These are phyloP conservation scores for Gynochthodes officinalis DNA, from an alignment of 257 asterid species.

Conservation along the genomic window DNA sequence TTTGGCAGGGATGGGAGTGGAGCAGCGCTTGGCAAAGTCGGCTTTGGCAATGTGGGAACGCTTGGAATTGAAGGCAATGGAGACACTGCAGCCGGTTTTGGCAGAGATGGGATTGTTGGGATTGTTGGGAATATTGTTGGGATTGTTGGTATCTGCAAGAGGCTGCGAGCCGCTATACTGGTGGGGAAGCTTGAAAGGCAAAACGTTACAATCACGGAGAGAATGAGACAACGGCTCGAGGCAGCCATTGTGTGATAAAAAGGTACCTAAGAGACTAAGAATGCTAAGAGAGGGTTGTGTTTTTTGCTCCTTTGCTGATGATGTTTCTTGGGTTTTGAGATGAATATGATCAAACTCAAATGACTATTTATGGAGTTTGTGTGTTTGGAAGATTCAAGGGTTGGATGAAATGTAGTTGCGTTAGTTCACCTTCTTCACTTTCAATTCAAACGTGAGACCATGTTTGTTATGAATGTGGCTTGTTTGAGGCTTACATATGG, in stretches of 20 bases:
- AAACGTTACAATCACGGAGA: conserved; percentile 2
- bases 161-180: conserved; percentile 14
- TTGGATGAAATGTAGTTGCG: conserved; percentile 9
- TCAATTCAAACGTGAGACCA: background rate
- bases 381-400: background rate
- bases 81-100: background rate
- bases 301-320: background rate
- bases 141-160: conserved; percentile 8
- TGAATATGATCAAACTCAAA: background rate
- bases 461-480: background rate
- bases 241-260: conserved; percentile 9
- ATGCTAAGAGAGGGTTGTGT: background rate
- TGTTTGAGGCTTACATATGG: background rate
- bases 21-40: background rate
- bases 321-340: conserved; percentile 6
- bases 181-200: conserved; percentile 13
- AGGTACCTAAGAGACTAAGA: background rate
- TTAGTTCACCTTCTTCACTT: conserved; percentile 9
- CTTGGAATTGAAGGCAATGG: conserved; percentile 3
- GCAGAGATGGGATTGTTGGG: conserved; percentile 17
- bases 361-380: conserved; percentile 10
- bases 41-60: conserved; percentile 2
- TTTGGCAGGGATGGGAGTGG: conserved; percentile 1
- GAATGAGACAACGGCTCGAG: background rate
- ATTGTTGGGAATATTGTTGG: conserved; percentile 2